phyloP scores from a whole-genome alignment of 352 stramenopile species.

The Phytophthora pini region DNA sequence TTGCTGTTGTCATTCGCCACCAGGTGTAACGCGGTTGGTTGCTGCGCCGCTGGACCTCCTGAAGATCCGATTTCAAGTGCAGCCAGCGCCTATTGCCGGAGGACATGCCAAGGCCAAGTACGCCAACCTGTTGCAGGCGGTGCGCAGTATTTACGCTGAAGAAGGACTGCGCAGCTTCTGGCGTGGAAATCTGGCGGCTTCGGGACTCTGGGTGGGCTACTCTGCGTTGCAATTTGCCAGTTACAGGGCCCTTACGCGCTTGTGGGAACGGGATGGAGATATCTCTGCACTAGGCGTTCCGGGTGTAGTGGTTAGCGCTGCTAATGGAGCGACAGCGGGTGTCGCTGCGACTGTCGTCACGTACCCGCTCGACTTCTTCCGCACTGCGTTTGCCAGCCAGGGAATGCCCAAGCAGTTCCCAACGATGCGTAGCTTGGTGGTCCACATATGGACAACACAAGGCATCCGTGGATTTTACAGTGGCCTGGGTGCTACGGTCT shows the following conservation, averaged over 20 bases:
- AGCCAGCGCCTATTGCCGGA: slow-evolving; percentile 54
- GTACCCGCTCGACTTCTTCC: slow-evolving; percentile 96
- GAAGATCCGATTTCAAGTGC: slow-evolving; percentile 88
- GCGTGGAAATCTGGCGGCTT: slow-evolving; percentile 82
- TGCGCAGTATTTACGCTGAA: slow-evolving; percentile 77
- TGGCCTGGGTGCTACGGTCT: slow-evolving; percentile 82
- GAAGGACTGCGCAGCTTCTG: slow-evolving; percentile 86
- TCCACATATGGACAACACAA: slow-evolving; percentile 71
- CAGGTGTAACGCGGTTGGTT: slow-evolving; percentile 68
- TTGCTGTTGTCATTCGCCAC: neutral
- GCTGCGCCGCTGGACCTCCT: slow-evolving; percentile 81
- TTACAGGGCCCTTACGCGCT: slow-evolving; percentile 58
- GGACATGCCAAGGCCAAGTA: slow-evolving; percentile 48
- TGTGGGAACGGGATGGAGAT: slow-evolving; percentile 40
- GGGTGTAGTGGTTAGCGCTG: slow-evolving; percentile 56
- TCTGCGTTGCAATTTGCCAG: slow-evolving; percentile 78
- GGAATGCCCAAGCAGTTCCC: slow-evolving; percentile 85
- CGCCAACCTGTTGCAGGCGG: slow-evolving; percentile 55
- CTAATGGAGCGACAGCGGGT: slow-evolving; percentile 88
- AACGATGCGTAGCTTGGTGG: slow-evolving; percentile 78
- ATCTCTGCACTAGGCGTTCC: neutral
- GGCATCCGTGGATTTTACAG: slow-evolving; percentile 92
- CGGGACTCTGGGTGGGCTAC: slow-evolving; percentile 84
- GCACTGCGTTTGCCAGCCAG: slow-evolving; percentile 94
- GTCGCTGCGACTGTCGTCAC: slow-evolving; percentile 89